Evolutionary conservation across 331 rosid species (phyloP).

Genomic region (Cucumis variabilis): DNA sequence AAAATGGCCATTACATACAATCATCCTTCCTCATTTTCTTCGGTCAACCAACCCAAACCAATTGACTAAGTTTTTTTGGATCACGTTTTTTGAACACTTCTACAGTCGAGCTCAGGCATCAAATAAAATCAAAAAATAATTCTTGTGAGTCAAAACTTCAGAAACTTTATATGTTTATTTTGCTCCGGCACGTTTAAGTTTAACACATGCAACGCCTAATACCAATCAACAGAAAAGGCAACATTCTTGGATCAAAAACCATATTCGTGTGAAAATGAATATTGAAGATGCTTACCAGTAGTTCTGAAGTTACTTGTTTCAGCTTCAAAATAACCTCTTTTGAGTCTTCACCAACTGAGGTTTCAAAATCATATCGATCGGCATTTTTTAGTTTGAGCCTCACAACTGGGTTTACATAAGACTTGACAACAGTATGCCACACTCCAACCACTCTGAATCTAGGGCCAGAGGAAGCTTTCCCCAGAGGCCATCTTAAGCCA

Average conservation of each 20-base stretch:
- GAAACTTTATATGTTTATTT: no score
- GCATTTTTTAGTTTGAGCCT: constrained; percentile 53
- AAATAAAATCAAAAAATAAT: no score
- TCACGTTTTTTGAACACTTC: no score
- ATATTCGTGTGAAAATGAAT: neutral
- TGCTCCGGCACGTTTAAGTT: no score
- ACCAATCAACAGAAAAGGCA: neutral
- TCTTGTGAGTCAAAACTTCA: no score
- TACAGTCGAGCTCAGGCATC: no score
- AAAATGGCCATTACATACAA: no score
- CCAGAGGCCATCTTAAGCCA: constrained; percentile 70
- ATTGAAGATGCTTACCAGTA: constrained; percentile 38
- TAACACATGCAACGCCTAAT: no score
- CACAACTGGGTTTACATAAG: constrained; percentile 40
- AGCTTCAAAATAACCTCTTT: constrained; percentile 42
- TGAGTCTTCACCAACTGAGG: constrained; percentile 47
- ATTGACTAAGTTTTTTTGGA: no score
- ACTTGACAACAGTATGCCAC: constrained; percentile 47
- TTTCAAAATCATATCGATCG: constrained; percentile 50
- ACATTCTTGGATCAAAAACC: neutral
- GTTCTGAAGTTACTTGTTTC: constrained; percentile 42
- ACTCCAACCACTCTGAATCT: constrained; percentile 51
- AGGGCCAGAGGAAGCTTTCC: constrained; percentile 47
- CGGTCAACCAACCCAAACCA: no score
- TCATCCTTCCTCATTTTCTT: no score